Conservation (phyloP, 495 filamentous ascomycete genomes). For the Aspergillus incahuasiensis region DNA sequence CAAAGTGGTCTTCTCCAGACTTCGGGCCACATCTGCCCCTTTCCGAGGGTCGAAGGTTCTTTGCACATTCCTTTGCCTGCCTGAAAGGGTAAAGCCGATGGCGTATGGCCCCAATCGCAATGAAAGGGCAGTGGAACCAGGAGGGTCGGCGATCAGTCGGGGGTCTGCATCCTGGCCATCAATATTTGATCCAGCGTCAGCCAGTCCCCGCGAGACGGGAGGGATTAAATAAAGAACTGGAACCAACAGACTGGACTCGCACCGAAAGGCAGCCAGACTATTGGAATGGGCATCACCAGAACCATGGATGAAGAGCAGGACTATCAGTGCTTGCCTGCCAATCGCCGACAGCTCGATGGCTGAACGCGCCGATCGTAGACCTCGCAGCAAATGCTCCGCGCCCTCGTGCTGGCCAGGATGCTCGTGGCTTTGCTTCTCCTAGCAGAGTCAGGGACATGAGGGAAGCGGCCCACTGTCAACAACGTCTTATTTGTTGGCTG, state of each 20-base stretch:
- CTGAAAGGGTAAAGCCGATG: not conserved
- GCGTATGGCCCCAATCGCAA: not conserved
- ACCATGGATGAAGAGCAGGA: not conserved
- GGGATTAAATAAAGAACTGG: not conserved
- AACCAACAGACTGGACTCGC: not conserved
- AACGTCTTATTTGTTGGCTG: constrained; percentile 5
- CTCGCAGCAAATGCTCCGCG: not conserved
- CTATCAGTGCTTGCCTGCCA: not conserved
- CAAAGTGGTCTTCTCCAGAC: constrained; percentile 5
- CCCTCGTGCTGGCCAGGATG: not conserved
- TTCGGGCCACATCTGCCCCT: not conserved
- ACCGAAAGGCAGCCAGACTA: not conserved
- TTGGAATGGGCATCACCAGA: not conserved
- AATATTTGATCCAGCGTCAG: not conserved
- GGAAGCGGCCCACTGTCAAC: not conserved
- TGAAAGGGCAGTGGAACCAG: not conserved
- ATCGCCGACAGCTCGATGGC: not conserved
- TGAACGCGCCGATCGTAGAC: not conserved
- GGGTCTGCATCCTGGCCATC: not conserved
- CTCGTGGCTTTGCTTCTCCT: not conserved
- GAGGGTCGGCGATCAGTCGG: constrained; percentile 9
- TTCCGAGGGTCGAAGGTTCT: constrained; percentile 2
- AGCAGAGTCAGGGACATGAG: not conserved
- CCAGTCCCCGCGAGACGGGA: not conserved
- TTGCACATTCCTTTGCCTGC: not conserved